These are phyloP conservation scores for Soucietia sequanensis DNA, from an alignment of 805 yeast genomes.

Conservation along the genomic window DNA sequence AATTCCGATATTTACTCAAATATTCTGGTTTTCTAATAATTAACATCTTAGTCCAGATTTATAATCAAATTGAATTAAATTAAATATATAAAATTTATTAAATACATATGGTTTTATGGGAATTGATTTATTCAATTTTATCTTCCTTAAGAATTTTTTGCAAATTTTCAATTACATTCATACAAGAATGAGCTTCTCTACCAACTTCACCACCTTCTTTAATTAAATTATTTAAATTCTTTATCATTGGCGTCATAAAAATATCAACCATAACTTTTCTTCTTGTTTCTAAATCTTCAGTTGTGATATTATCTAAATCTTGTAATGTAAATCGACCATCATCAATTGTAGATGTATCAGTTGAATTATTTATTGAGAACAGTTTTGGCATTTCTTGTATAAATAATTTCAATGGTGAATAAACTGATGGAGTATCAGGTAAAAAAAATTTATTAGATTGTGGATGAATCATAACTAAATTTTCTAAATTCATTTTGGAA, in stretches of 20 bases:
- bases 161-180: too few relatives aligned
- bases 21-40: too few relatives aligned
- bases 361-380: too few relatives aligned
- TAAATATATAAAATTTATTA: too few relatives aligned
- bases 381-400: slow-evolving; percentile 34
- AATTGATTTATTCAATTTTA: too few relatives aligned
- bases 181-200: slow-evolving; percentile 39
- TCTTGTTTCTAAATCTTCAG: slow-evolving; percentile 64
- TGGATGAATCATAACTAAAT: slow-evolving; percentile 37
- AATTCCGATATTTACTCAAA: too few relatives aligned
- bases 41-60: too few relatives aligned
- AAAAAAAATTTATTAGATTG: slow-evolving; percentile 52
- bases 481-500: slow-evolving; percentile 9
- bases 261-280: slow-evolving; percentile 51
- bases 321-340: slow-evolving; percentile 25
- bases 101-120: too few relatives aligned
- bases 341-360: slow-evolving; percentile 9
- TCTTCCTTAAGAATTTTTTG: too few relatives aligned
- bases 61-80: too few relatives aligned
- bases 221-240: slow-evolving; percentile 49
- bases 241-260: slow-evolving; percentile 47
- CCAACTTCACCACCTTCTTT: slow-evolving; percentile 78
- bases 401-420: slow-evolving; percentile 59
- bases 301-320: slow-evolving; percentile 46
- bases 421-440: slow-evolving; percentile 62